phyloP scores from a whole-genome alignment of 2,329 filamentous ascomycete species.

The Colletotrichum sp. region DNA sequence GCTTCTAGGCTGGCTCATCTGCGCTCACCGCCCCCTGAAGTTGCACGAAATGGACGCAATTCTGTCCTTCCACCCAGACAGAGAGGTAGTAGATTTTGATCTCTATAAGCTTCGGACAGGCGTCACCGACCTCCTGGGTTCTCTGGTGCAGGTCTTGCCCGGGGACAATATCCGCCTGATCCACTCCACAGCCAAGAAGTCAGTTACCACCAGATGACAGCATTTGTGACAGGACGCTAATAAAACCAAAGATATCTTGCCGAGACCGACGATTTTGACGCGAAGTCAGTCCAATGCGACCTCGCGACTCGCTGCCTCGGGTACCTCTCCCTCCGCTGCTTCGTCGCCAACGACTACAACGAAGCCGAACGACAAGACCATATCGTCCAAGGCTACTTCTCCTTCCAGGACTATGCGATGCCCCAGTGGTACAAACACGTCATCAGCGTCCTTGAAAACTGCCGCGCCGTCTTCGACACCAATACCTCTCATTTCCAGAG shows the following conservation, averaged over 20 bases:
- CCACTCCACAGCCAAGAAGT: conserved; percentile 41
- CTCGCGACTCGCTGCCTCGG: conserved; percentile 34
- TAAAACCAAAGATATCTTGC: conserved; percentile 23
- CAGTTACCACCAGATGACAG: conserved; percentile 7
- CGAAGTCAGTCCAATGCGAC: conserved; percentile 30
- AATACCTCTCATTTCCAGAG: background rate
- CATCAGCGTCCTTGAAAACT: conserved; percentile 22
- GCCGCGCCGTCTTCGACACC: background rate
- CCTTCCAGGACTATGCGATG: conserved; percentile 42
- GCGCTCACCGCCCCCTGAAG: conserved; percentile 42
- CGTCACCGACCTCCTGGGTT: conserved; percentile 36
- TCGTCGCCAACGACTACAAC: conserved; percentile 22
- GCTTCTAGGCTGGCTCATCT: conserved; percentile 44
- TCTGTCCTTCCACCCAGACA: conserved; percentile 27
- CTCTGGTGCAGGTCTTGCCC: conserved; percentile 36
- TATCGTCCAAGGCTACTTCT: conserved; percentile 31
- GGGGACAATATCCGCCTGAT: conserved; percentile 39
- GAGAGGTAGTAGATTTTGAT: conserved; percentile 24
- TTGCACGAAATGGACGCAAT: conserved; percentile 45
- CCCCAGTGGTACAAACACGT: conserved; percentile 39
- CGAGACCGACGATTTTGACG: conserved; percentile 26
- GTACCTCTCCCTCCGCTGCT: conserved; percentile 38
- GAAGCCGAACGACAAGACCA: conserved; percentile 5
- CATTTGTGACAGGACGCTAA: background rate
- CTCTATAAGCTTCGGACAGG: conserved; percentile 21